phyloP scores from a whole-genome alignment of 2,329 filamentous ascomycete species.

The Pleurostoma richardsiae region DNA sequence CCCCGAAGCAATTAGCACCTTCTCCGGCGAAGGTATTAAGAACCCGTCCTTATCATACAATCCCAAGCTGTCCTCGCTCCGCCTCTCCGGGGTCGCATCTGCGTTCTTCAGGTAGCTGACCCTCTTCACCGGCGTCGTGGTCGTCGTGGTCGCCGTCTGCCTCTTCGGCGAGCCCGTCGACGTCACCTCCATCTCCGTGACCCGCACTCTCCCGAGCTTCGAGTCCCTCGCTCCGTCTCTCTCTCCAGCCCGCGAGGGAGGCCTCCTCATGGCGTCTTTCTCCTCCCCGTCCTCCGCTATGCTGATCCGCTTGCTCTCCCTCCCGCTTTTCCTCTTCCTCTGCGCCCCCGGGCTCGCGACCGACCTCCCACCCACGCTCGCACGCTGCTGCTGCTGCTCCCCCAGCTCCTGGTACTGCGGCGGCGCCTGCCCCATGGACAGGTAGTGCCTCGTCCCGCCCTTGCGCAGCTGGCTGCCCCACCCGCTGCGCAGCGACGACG shows the following conservation, averaged over 20 bases:
- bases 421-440: constrained; percentile 30
- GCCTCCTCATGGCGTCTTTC: neutral
- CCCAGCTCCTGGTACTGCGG: too few relatives aligned
- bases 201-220: neutral
- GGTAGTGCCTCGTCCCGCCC: constrained; percentile 37
- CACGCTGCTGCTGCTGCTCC: neutral
- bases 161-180: neutral
- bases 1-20: constrained; percentile 7
- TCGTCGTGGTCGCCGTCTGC: neutral
- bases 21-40: constrained; percentile 34
- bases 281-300: constrained; percentile 9
- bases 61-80: constrained; percentile 32
- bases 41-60: constrained; percentile 43
- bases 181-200: neutral
- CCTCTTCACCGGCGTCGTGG: neutral
- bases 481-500: constrained; percentile 31
- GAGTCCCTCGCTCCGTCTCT: neutral
- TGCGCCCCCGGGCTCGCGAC: neutral
- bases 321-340: neutral
- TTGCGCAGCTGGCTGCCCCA: constrained; percentile 23
- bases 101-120: neutral
- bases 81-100: neutral
- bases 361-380: neutral
- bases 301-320: neutral
- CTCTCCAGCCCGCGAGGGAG: too few relatives aligned